These are phyloP conservation scores for Aureobasidium sp. DNA, from an alignment of 2,329 filamentous ascomycete species.

Conservation along the genomic window DNA sequence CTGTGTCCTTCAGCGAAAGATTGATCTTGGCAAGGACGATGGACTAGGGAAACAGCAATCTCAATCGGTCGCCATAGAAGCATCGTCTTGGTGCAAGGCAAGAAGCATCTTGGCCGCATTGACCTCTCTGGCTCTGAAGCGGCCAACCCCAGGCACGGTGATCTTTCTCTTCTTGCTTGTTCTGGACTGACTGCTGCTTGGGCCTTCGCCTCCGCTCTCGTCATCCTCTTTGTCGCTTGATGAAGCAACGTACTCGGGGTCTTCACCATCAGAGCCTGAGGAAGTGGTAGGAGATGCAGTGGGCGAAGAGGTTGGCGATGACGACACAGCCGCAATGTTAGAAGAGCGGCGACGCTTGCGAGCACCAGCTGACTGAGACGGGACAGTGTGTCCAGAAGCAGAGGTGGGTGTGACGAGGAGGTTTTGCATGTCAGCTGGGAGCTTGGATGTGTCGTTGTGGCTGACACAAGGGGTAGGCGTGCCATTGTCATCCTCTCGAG, in stretches of 20 bases:
- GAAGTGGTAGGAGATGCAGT: neutral
- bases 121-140: slow-evolving; percentile 4
- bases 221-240: slow-evolving; percentile 3
- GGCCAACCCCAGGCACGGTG: neutral
- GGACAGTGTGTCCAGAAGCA: neutral
- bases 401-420: slow-evolving; percentile 5
- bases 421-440: neutral
- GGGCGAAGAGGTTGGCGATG: neutral
- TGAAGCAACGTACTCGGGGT: slow-evolving; percentile 1
- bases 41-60: neutral
- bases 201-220: neutral
- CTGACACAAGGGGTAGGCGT: neutral
- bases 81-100: neutral
- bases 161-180: slow-evolving; percentile 10
- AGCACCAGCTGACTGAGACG: neutral
- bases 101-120: slow-evolving; percentile 9
- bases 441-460: neutral
- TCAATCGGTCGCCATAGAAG: neutral
- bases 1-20: neutral
- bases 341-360: neutral
- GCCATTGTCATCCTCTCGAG: neutral
- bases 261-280: slow-evolving; percentile 2
- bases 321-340: neutral
- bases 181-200: neutral
- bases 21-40: neutral